Conservation (phyloP, 2,329 filamentous ascomycete species). For the Berkeleyomyces rouxiae region DNA sequence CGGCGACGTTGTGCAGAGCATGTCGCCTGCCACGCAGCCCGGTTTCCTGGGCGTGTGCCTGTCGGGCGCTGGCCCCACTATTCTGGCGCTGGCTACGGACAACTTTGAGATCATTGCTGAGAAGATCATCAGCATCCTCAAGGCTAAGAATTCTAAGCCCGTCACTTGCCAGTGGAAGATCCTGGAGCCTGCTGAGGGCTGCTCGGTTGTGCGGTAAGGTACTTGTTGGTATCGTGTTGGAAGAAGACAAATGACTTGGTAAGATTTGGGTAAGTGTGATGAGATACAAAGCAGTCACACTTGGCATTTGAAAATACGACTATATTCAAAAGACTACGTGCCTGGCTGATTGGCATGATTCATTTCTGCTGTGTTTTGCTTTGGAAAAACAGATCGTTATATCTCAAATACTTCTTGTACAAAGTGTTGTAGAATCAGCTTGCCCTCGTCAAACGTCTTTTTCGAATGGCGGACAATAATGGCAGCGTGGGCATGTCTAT, state of each 20-base stretch:
- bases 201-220: slow-evolving; percentile 26
- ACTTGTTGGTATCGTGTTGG: not conserved
- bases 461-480: slow-evolving; percentile 66
- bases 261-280: not conserved
- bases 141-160: slow-evolving; percentile 36
- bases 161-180: slow-evolving; percentile 69
- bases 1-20: slow-evolving; percentile 75
- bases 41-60: slow-evolving; percentile 88
- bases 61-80: slow-evolving; percentile 87
- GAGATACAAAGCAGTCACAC: not conserved
- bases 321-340: not conserved
- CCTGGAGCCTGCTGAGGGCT: slow-evolving; percentile 71
- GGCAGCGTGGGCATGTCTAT: slow-evolving; percentile 71
- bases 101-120: slow-evolving; percentile 79
- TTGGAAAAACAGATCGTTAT: not conserved
- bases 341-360: not conserved
- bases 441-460: slow-evolving; percentile 56
- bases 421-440: slow-evolving; percentile 67
- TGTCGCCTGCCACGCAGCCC: slow-evolving; percentile 73
- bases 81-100: slow-evolving; percentile 76
- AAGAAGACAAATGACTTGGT: not conserved
- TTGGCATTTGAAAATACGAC: not conserved
- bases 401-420: slow-evolving; percentile 49
- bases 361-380: not conserved
- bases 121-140: slow-evolving; percentile 60